Conservation (phyloP, 305 asterid species). For the Fraxinus sp. region DNA sequence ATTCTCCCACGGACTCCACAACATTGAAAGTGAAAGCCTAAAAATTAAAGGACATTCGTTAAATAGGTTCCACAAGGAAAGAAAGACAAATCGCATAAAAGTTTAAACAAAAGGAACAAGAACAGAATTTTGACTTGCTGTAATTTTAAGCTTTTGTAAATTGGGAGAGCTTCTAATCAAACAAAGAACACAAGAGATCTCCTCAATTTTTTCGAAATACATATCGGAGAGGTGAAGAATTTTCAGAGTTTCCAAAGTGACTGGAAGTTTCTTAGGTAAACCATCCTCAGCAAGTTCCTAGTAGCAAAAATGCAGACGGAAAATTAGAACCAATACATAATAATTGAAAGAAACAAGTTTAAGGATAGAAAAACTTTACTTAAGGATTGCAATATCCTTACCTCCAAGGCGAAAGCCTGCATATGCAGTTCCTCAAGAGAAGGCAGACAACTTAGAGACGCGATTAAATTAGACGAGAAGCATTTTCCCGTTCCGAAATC, state of each 20-base stretch:
- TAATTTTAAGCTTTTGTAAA: neutral
- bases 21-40: neutral
- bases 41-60: neutral
- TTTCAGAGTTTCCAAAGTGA: neutral
- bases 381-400: neutral
- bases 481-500: neutral
- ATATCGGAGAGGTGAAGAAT: neutral
- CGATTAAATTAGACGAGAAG: neutral
- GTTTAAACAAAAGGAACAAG: neutral
- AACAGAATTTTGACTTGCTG: neutral
- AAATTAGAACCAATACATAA: neutral
- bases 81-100: neutral
- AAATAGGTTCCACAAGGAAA: neutral
- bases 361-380: neutral
- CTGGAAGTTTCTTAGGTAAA: neutral
- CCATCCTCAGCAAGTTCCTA: neutral
- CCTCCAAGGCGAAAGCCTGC: neutral
- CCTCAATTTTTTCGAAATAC: neutral
- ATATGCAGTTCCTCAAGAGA: neutral
- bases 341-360: neutral
- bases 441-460: neutral
- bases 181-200: neutral
- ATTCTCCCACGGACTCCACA: neutral
- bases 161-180: neutral
- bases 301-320: neutral